Conservation (phyloP, 139 green algal species). For the Marvania coccoides region DNA sequence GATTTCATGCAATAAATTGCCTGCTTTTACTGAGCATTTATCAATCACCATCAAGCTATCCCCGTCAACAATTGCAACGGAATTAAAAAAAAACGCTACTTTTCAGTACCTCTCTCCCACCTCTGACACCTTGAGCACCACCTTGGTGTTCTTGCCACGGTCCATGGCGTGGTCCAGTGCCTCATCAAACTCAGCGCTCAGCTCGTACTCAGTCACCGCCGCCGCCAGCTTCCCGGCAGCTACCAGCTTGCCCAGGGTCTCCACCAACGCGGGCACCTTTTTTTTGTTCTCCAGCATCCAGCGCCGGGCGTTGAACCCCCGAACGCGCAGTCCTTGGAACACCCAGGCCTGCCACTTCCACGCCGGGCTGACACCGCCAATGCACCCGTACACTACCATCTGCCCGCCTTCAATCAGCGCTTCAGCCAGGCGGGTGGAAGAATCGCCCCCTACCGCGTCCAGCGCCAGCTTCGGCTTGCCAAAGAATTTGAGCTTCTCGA, state of each 20-base stretch:
- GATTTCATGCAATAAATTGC: no score
- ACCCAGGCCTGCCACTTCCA: conserved; percentile 73
- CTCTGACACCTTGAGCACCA: conserved; percentile 47
- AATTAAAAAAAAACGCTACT: background rate
- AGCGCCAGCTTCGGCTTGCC: conserved; percentile 72
- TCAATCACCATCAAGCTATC: background rate
- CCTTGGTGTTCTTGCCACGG: conserved; percentile 52
- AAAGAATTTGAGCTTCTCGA: conserved; percentile 73
- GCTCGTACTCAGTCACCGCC: conserved; percentile 74
- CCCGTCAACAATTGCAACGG: background rate
- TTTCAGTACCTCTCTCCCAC: conserved; percentile 22
- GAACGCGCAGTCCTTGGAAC: conserved; percentile 41
- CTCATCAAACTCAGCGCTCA: conserved; percentile 64
- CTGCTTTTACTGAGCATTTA: no score
- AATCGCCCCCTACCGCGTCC: conserved; percentile 72
- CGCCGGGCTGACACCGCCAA: conserved; percentile 47
- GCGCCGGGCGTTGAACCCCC: conserved; percentile 35
- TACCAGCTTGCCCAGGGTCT: conserved; percentile 65
- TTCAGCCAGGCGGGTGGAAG: conserved; percentile 49
- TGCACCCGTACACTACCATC: conserved; percentile 76
- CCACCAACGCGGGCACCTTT: conserved; percentile 45
- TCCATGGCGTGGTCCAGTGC: conserved; percentile 70
- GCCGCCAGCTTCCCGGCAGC: conserved; percentile 55
- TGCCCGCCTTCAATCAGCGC: conserved; percentile 53
- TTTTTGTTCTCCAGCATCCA: conserved; percentile 54